Evolutionary conservation across 164 flowering plant genomes (phyloP), one percentile per base, ranked within the genome.

Genomic region (Pachysandra terminalis): DNA sequence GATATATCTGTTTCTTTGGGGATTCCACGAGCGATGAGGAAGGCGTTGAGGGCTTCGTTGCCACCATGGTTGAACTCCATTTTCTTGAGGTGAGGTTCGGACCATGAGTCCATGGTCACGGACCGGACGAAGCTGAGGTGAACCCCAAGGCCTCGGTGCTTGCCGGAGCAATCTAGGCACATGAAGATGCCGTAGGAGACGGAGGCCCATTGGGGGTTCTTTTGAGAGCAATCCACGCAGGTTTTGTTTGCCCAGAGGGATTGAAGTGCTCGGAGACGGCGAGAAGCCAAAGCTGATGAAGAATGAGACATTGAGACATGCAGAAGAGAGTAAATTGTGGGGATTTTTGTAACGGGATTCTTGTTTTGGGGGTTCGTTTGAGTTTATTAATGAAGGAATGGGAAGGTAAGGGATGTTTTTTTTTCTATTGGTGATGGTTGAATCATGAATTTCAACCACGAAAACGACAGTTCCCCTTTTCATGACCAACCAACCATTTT

Each of bases 131-230:
- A 73, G 32, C 76, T 73, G 21, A 73, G 63, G 48, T 73, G 76
- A 22, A 73, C 72, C 3, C 72, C 76, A 13, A 73, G 76, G 61
- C 76, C 65, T 8, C 76, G 68, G 61, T 73, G 76, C 52, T 75
- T 75, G 48, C 71, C 78, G 4, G 74, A 75, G 68, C 78, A 75
- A 35, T 75, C 74, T 19, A 71, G 78, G 65, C 78, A 75, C 71
- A 75, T 75, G 74, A 75, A 75, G 19, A 71, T 26, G 1, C 78
- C 78, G 67, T 71, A 71, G 49, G 78, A 66, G 5, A 75, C 63
- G 0, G 78, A 75, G 2, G 74, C 74, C 76, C 76, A 73, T 64
- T 64, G 76, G 58, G 72, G 76, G 56, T 68, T 73, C 27, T 73
- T 73, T 16, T 71, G 74, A 14, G 56, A 53, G 60, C 78, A 71